These are phyloP conservation scores for Iberis pinnata DNA, from an alignment of 345 rosid genomes.

Conservation along the genomic window DNA sequence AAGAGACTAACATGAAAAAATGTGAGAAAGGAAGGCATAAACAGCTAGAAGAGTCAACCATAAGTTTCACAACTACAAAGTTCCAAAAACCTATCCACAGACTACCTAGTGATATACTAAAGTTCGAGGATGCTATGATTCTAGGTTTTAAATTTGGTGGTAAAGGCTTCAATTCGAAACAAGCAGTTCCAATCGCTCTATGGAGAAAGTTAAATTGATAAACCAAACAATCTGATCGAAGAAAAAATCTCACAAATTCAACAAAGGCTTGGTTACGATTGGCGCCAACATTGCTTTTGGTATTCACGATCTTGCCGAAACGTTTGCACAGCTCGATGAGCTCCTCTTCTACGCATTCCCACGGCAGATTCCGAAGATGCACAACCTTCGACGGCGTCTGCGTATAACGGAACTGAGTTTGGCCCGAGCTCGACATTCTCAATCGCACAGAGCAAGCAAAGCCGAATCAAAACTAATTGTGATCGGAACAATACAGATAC, in stretches of 20 bases:
- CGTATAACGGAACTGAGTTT: slow-evolving; percentile 84
- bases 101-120: not conserved
- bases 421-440: slow-evolving; percentile 61
- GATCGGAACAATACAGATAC: slow-evolving; percentile 18
- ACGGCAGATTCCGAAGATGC: slow-evolving; percentile 86
- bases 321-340: slow-evolving; percentile 86
- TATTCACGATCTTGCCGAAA: slow-evolving; percentile 88
- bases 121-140: not conserved
- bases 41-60: too few species aligned
- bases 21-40: not conserved
- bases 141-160: not conserved
- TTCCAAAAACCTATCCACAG: not conserved
- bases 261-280: slow-evolving; percentile 95
- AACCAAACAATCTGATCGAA: not conserved
- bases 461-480: slow-evolving; percentile 9
- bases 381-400: slow-evolving; percentile 95
- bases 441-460: not conserved
- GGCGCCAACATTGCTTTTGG: slow-evolving; percentile 90
- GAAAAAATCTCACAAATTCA: slow-evolving; percentile 54
- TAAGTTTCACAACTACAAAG: not conserved
- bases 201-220: not conserved
- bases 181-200: not conserved
- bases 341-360: slow-evolving; percentile 93
- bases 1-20: not conserved
- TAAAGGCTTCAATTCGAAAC: not conserved